These are phyloP conservation scores for Populus hybrid DNA, from an alignment of 441 rosid species.

Conservation along the genomic window DNA sequence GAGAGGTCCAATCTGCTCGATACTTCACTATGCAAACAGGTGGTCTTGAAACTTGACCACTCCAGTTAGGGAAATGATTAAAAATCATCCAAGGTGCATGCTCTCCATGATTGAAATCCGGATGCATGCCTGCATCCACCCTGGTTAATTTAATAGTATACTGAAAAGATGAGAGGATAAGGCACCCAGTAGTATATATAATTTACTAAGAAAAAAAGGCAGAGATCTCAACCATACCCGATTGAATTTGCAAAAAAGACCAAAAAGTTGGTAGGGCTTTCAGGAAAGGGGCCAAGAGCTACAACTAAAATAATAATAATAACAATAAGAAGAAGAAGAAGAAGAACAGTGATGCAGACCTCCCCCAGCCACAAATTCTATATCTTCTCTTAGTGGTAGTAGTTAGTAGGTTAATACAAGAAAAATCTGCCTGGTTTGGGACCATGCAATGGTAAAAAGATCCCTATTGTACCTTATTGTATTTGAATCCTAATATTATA, in stretches of 20 bases:
- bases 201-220: neutral
- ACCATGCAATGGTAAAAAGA: neutral
- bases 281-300: neutral
- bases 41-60: neutral
- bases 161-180: constrained; percentile 40
- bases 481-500: neutral
- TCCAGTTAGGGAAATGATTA: neutral
- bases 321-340: too few relatives aligned
- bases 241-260: neutral
- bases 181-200: constrained; percentile 8
- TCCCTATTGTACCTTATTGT: neutral
- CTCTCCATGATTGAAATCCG: neutral
- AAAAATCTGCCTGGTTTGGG: neutral
- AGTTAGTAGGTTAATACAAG: neutral
- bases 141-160: neutral
- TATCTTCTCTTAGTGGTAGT: constrained; percentile 4
- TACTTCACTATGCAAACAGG: neutral
- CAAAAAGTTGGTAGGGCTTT: too few relatives aligned
- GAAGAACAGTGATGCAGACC: neutral
- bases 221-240: constrained; percentile 28
- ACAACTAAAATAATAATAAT: too few relatives aligned
- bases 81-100: neutral
- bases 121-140: neutral
- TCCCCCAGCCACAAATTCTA: constrained; percentile 6
- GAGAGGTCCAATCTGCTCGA: neutral